Evolutionary conservation across 2,329 filamentous ascomycete species (phyloP).

Genomic region (Fusarium algeriense): DNA sequence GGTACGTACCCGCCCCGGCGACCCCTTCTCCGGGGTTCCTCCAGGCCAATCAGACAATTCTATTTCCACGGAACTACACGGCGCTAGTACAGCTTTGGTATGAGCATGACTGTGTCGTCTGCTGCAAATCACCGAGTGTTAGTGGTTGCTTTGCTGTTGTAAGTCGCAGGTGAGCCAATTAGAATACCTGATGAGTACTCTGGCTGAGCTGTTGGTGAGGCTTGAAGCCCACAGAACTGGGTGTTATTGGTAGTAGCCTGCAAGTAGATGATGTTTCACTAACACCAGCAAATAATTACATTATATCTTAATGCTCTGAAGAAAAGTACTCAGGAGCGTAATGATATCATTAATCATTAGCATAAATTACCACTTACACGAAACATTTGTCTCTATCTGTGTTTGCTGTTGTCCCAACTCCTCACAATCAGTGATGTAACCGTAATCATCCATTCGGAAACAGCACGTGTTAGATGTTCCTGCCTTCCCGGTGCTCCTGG

Average conservation of each 20-base stretch:
- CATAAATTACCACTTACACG: not conserved
- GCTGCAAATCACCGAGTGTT: conserved; percentile 40
- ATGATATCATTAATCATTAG: conserved; percentile 18
- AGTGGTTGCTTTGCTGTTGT: conserved; percentile 35
- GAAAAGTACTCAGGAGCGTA: conserved; percentile 5
- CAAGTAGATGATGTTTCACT: conserved; percentile 21
- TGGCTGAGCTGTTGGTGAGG: conserved; percentile 22
- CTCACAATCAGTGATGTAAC: conserved; percentile 5
- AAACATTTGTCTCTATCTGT: not conserved
- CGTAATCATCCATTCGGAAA: conserved; percentile 9
- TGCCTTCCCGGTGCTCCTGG: conserved; percentile 18
- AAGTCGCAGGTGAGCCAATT: conserved; percentile 31
- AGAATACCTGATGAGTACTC: conserved; percentile 34
- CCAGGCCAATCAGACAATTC: conserved; percentile 46
- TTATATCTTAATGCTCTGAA: conserved; percentile 6
- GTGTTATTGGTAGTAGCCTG: conserved; percentile 26
- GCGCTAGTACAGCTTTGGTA: conserved; percentile 42
- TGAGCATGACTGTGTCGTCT: conserved; percentile 41
- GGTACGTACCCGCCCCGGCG: conserved; percentile 44
- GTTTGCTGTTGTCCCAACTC: not conserved
- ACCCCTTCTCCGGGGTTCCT: conserved; percentile 50
- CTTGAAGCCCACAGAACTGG: conserved; percentile 17
- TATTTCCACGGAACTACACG: conserved; percentile 10
- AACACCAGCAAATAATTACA: not conserved
- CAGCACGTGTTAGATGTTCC: conserved; percentile 28